Percentiles rank a stretch among this genome's conserved stretches.
Evolutionary conservation across 768 basidiomycete species (phyloP).

Genomic region (Leccinum arenicola): DNA sequence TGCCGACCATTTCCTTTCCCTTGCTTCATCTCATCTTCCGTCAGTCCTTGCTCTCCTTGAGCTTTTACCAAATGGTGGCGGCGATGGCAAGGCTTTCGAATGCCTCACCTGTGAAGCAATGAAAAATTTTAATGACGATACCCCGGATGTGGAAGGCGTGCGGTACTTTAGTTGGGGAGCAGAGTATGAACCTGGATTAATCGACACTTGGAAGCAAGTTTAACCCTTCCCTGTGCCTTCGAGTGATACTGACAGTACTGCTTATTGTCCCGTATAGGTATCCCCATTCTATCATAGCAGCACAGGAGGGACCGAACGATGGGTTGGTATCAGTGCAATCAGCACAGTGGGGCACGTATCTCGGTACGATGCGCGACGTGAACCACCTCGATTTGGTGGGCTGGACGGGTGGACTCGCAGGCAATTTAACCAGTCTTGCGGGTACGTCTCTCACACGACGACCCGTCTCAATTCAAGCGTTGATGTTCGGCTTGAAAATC

Average conservation of each 20-base stretch:
- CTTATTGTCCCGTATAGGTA: conserved; percentile 33
- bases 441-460: conserved; percentile 1
- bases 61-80: conserved; percentile 85
- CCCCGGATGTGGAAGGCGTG: conserved; percentile 74
- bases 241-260: not conserved
- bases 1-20: conserved; percentile 83
- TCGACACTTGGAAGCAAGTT: conserved; percentile 81
- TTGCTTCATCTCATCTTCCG: conserved; percentile 67
- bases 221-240: not conserved
- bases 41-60: conserved; percentile 74
- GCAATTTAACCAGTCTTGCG: conserved; percentile 25
- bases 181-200: conserved; percentile 78
- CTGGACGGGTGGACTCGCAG: conserved; percentile 58
- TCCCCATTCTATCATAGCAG: conserved; percentile 77
- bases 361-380: conserved; percentile 87
- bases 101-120: conserved; percentile 82
- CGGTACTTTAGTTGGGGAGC: conserved; percentile 97
- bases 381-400: conserved; percentile 93
- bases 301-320: conserved; percentile 91
- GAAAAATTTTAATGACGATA: conserved; percentile 84
- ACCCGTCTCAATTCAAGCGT: not conserved
- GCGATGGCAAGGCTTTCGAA: conserved; percentile 93
- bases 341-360: conserved; percentile 92
- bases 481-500: not conserved
- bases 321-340: conserved; percentile 89